Evolutionary conservation across 805 yeast genomes (phyloP), one percentile per base, ranked within the genome.

Genomic region (Pichia insulana): DNA sequence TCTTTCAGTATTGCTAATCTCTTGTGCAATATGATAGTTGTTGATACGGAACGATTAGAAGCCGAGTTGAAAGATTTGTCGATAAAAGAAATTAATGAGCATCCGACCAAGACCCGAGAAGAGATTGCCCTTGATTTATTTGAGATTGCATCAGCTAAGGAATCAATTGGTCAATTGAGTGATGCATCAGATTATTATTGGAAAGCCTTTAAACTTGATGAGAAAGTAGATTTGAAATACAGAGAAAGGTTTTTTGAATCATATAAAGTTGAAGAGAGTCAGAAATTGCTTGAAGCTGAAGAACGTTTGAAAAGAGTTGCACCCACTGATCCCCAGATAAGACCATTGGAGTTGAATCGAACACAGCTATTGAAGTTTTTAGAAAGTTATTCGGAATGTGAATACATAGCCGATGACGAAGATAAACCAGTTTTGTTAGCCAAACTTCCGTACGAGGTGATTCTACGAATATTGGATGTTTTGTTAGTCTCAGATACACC

Each of bases 101-200:
- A 61, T 47, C 61, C 65, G 4, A 57, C 55, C 1, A 58, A 56
- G 40, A 39, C 56, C 15, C 47, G 44, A 37, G 62, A 64, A 37
- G 53, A 61, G 18, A 49, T 59, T 28, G 94, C 95, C 2, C 62
- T 86, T 34, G 68, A 67, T 40, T 62, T 74, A 18, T 87, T 84
- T 65, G 87, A 82, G 51, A 59, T 68, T 39, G 96, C 87, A 3
- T 74, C 80, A 0, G 75, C 71, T 37, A 80, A 80, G 54, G 96
- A 88, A 60, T 65, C 72, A 28, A 73, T 68, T 39, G 96, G 96
- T 0, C 67, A 76, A 47, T 70, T 87, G 76, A 71, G 84, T n/a
- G 95, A 87, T 53, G 96, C 96, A 1, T 77, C 85, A 22, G 73
- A 67, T 38, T 71, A 64, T 49, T 88, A 88, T 60, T 67, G 94